These are phyloP conservation scores for Lachancea meyersii DNA, from an alignment of 805 yeast species.

Conservation along the genomic window DNA sequence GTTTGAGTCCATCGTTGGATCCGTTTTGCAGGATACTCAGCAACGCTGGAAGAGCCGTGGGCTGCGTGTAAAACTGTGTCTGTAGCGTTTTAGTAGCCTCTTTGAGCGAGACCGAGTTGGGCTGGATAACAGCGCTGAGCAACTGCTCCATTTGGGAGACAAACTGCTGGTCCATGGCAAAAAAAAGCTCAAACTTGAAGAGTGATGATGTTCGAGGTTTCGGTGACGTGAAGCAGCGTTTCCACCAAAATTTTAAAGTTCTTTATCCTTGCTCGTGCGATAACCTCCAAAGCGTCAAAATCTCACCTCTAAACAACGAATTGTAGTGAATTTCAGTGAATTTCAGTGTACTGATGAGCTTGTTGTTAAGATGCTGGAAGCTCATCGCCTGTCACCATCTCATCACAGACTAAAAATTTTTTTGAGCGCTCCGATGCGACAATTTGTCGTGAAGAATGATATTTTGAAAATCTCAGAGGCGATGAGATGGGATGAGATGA, in stretches of 20 bases:
- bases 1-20: constrained; percentile 66
- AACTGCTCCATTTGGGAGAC: constrained; percentile 70
- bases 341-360: too few species aligned
- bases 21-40: constrained; percentile 72
- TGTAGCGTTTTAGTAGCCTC: constrained; percentile 72
- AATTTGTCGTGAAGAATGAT: background rate
- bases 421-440: constrained; percentile 1
- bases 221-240: background rate
- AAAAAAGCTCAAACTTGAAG: background rate
- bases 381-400: constrained; percentile 30
- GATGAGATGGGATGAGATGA: constrained; percentile 4
- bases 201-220: constrained; percentile 1
- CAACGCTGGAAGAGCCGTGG: constrained; percentile 72
- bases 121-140: constrained; percentile 68
- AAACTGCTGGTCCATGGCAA: constrained; percentile 62
- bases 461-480: background rate
- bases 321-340: background rate
- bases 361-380: background rate
- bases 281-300: background rate
- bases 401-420: constrained; percentile 15
- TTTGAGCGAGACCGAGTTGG: constrained; percentile 76
- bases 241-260: background rate
- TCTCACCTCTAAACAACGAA: background rate
- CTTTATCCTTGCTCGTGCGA: background rate
- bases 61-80: constrained; percentile 64